Base-by-base conservation (phyloP, 345 rosid genomes). In the Lenwebbia sp. region DNA sequence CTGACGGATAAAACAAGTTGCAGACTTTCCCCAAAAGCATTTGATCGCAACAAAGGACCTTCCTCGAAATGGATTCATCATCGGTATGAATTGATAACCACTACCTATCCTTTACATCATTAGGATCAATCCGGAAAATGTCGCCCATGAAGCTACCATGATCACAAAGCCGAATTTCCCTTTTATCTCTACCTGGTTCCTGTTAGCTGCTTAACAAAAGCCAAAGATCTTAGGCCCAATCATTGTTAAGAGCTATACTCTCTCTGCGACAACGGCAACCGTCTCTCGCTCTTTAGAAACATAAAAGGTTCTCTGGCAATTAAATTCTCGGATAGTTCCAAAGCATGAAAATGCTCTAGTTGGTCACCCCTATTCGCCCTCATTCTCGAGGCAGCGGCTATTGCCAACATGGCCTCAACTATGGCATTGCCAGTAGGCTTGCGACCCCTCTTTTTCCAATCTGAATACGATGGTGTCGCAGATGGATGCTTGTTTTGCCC, bases 361-460 rank as follows among this genome's bases (percentile, higher is more conserved):
- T 93, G 95, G 88, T 93, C 95, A 90, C 94, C 92, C 88, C 95
- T 92, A 7, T 95, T 91, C 0, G 97, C 95, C 92, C 98, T 93
- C 95, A 91, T 90, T 87, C 93, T 94, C 3, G 94, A 96, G 85
- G 94, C 98, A 82, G 97, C 94, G 3, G 98, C 98, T 50, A 96
- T 96, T 89, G 94, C 97, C 10, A 95, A 92, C 98, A 94, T 95
- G 28, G 98, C 99, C 75, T 96, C 99, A 51, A 94, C 98, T 53
- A 93, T 95, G 58, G 98, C 95, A 88, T 95, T 97, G 57, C 98
- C 98, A 17, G 93, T 90, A 78, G 95, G 95, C 89, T 93, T 93
- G 56, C 96, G 92, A 76, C 90, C 88, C 90, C 97, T 93, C 93
- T 94, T 96, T 74, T 91, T 92, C 30, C 90, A 85, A 83, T 93